Conservation (phyloP, 202 grass and related monocot genomes). For the Elaeis oleifera region DNA sequence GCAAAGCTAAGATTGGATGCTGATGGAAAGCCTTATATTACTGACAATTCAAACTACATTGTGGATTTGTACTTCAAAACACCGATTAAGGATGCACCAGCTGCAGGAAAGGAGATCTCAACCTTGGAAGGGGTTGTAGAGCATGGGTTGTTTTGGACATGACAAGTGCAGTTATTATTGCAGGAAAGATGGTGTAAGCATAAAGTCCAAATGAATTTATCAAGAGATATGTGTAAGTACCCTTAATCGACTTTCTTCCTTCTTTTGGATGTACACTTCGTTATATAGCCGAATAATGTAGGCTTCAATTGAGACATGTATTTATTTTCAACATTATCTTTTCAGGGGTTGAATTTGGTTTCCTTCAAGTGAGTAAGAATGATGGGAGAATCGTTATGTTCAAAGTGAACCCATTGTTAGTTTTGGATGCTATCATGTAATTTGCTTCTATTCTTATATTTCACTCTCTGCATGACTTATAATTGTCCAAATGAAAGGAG, state of each 20-base stretch:
- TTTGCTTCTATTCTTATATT: no score
- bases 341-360: background rate
- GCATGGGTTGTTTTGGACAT: slow-evolving; percentile 92
- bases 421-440: no score
- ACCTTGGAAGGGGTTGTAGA: slow-evolving; percentile 85
- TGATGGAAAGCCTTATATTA: slow-evolving; percentile 29
- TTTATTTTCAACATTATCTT: slow-evolving; percentile 6
- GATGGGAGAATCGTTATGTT: no score
- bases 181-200: slow-evolving; percentile 69
- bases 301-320: slow-evolving; percentile 26
- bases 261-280: slow-evolving; percentile 31
- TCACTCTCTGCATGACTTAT: no score
- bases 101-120: slow-evolving; percentile 71
- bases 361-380: background rate
- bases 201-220: slow-evolving; percentile 64
- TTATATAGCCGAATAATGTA: slow-evolving; percentile 22
- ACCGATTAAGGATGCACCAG: slow-evolving; percentile 71
- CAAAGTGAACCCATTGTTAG: no score
- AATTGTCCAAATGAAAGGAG: no score
- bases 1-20: slow-evolving; percentile 29
- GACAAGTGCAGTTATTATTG: slow-evolving; percentile 85
- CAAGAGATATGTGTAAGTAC: slow-evolving; percentile 1
- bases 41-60: slow-evolving; percentile 40
- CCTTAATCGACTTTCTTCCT: slow-evolving; percentile 16
- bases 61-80: slow-evolving; percentile 94